Conservation (phyloP, 768 basidiomycete genomes). For the Serendipita vermifera region DNA sequence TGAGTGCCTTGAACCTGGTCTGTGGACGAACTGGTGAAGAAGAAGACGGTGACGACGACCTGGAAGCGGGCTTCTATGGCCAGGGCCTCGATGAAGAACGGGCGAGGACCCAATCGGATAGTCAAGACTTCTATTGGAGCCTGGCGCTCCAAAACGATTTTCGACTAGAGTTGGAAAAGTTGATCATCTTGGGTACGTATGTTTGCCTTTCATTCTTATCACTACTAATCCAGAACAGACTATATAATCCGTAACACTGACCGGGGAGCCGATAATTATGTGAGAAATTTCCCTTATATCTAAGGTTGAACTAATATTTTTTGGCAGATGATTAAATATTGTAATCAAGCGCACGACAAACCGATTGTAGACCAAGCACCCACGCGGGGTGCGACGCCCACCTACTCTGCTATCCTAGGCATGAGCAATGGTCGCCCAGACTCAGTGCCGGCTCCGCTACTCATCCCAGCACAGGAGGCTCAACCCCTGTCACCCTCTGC, state of each 20-base stretch:
- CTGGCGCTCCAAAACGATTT: constrained; percentile 65
- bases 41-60: constrained; percentile 61
- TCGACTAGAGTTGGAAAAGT: constrained; percentile 82
- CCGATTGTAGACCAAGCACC: constrained; percentile 68
- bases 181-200: constrained; percentile 63
- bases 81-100: constrained; percentile 37
- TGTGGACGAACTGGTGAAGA: constrained; percentile 74
- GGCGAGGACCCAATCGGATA: background rate
- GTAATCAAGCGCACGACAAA: constrained; percentile 69
- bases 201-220: background rate
- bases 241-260: constrained; percentile 91
- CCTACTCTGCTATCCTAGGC: constrained; percentile 11
- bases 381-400: constrained; percentile 27
- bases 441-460: background rate
- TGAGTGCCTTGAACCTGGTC: constrained; percentile 58
- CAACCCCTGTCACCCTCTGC: constrained; percentile 5
- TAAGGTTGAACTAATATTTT: background rate
- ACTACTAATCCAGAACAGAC: constrained; percentile 32
- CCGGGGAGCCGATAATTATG: constrained; percentile 72
- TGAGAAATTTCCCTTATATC: constrained; percentile 3
- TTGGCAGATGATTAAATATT: constrained; percentile 67
- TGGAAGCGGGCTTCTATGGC: constrained; percentile 57
- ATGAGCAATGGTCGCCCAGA: background rate
- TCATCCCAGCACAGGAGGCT: constrained; percentile 11
- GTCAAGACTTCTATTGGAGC: constrained; percentile 65